Base-by-base conservation (phyloP, 345 rosid species). In the Carallia pectinifolia region DNA sequence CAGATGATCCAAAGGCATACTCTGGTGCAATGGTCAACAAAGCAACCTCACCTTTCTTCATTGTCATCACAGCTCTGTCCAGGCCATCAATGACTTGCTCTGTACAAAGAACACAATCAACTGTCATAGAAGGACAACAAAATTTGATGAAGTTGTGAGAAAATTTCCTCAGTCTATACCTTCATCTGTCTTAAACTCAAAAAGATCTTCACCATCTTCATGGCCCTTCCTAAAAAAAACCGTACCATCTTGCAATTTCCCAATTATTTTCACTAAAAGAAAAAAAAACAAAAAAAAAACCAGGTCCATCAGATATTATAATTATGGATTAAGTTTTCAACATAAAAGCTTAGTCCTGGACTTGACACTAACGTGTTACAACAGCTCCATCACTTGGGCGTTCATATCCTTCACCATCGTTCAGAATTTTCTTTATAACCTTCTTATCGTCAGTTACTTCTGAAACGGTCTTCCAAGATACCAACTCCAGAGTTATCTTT, bases 41-140 rank as follows among this genome's bases (percentile, higher is more conserved):
- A 23, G 99, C 97, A 53, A 86, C 80, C 79, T 96, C 99, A 38
- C 94, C 97, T 79, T 90, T 96, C 84, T 92, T 96, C 99, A 96
- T 90, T 23, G 84, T 79, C 79, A 78, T 67, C 62, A 87, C 86
- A 55, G 96, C 91, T 87, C 68, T 92, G 78, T 92, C 98, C 62
- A 96, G 95, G 53, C 99, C 99, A 65, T 90, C 93, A 54, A 89
- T 75, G 15, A 92, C 98, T 89, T 92, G 91, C 72, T 87, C 99
- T 96, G 85, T 65, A 3, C 33, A 55, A 55, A 55, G 31, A 55
- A 13, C 16, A 44, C 16, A 13, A 55, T 7, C 15, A 55, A 12
- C 23, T 3, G 1, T 27, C 16, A 2, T 23, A 1, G 17, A 0
- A 12, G 50, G 33, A 7, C 16, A 55, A 13, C 33, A 55, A 55